Evolutionary conservation across 2,329 filamentous ascomycete genomes (phyloP), one percentile per base, ranked within the genome.

Genomic region (Alternaria atra): DNA sequence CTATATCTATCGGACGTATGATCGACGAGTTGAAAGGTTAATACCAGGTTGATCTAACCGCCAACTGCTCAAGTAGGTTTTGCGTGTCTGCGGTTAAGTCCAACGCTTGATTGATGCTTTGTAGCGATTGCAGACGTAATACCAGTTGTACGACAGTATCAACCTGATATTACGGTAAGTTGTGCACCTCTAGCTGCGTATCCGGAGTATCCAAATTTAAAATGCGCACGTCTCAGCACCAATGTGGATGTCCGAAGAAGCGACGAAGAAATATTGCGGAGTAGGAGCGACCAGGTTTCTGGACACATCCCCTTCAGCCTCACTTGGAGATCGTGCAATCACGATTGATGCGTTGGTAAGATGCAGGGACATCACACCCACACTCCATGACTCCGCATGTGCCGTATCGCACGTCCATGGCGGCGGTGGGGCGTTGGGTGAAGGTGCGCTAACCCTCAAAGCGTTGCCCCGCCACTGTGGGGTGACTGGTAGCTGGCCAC

Each of bases 11-110:
- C 68, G 88, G 89, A 10, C 83, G 86, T 0, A 77, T 91, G 37
- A 82, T 85, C 10, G 86, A 89, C 57, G 84, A 83, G 12, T 77
- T 91, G 32, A 88, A 87, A 73, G 87, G 89, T 56, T 80, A 79
- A 39, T 91, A 39, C n/a, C 1, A 29, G 12, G n/a, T 32, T 52
- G 32, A 7, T 23, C 2, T 23, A 2, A 90, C 85, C 25, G 87
- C 81, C 35, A 91, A 91, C 73, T 86, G 84, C 69, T 84, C 86
- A 42, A 85, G 35, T 23, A 10, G 1, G 5, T n/a, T 40, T 40
- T 12, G 37, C 17, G 4, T 12, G 17, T 23, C 37, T 40, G 88
- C 90, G 76, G 67, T 83, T 74, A 5, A 23, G 3, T 52, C 1
- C 6, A 15, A 34, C 30, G 30, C 30, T 23, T 15, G 5, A 35